Evolutionary conservation across 2,329 filamentous ascomycete genomes (phyloP), one percentile per base, ranked within the genome.

Genomic region (Trichophyton mentagrophytes): DNA sequence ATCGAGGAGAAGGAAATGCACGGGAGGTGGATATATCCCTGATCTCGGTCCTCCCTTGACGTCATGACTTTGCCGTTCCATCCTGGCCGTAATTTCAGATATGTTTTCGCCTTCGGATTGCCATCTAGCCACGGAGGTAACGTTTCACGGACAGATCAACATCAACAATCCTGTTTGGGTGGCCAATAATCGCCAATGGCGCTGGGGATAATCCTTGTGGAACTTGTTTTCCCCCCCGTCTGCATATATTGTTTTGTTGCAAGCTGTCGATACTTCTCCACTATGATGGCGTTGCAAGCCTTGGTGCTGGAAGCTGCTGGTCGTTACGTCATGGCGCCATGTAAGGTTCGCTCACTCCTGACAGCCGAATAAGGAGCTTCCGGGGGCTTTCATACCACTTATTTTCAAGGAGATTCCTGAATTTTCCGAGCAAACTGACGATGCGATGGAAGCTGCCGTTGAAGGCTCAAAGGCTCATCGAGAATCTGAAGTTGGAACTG

Each of bases 201-300:
- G n/a, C 51, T 13, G 27, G 27, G 33, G 27, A 9, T 33, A 20
- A 17, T 17, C 27, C 51, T 27, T 33, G 51, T 36, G 51, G 51
- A 55, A 55, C 51, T 55, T 55, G 51, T 25, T 55, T 55, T 33
- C n/a, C 7, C 15, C 30, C 47, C 51, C n/a, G 51, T 55, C 15
- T 36, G 51, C 51, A 55, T 33, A 55, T 13, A 38, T 38, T 38
- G 33, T 38, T 38, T 33, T 30, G 51, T 9, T 17, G 51, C 27
- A 55, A 55, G 51, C 51, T 55, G 30, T 55, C 51, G 51, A 55
- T 55, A 55, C 25, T 33, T 55, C 51, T 36, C 51, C 51, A 55
- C 51, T 55, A 33, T 55, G 51, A 55, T 55, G 27, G 51, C 11
- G 33, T 55, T 55, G 51, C 51, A 33, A 30, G 51, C 51, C 20